Percentiles rank a stretch among this genome's conserved stretches.
Conservation (phyloP, 129 eudicot genomes). For the Silybum marianum region DNA sequence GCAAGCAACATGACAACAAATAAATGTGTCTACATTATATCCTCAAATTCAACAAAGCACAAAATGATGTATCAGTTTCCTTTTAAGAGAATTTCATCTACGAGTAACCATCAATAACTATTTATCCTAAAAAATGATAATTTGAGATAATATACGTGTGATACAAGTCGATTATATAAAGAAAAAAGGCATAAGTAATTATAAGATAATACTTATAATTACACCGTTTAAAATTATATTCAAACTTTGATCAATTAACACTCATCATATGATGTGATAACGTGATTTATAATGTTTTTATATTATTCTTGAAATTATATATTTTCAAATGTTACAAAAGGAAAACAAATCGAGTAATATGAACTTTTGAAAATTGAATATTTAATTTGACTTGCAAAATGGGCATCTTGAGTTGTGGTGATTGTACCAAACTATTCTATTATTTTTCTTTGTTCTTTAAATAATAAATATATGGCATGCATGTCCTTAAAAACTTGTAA, state of each 20-base stretch:
- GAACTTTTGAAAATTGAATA: no score
- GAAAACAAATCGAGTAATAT: no score
- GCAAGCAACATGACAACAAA: background rate
- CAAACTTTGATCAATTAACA: no score
- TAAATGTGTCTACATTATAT: background rate
- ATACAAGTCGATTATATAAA: background rate
- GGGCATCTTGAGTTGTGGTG: background rate
- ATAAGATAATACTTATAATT: no score
- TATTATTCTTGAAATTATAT: no score
- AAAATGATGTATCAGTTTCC: background rate
- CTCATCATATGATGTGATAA: no score
- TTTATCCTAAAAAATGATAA: background rate
- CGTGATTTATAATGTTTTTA: no score
- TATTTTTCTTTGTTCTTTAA: no score
- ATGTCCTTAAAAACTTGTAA: no score
- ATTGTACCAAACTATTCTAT: background rate
- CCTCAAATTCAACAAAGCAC: background rate
- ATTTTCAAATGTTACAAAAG: background rate
- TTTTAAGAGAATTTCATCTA: background rate
- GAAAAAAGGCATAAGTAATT: background rate
- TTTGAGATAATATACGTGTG: background rate
- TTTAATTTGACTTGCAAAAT: no score
- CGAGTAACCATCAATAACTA: background rate
- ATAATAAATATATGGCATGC: no score
- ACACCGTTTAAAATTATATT: background rate